phyloP scores from a whole-genome alignment of 2,329 filamentous ascomycete genomes.

The Thermoascus crustaceus region DNA sequence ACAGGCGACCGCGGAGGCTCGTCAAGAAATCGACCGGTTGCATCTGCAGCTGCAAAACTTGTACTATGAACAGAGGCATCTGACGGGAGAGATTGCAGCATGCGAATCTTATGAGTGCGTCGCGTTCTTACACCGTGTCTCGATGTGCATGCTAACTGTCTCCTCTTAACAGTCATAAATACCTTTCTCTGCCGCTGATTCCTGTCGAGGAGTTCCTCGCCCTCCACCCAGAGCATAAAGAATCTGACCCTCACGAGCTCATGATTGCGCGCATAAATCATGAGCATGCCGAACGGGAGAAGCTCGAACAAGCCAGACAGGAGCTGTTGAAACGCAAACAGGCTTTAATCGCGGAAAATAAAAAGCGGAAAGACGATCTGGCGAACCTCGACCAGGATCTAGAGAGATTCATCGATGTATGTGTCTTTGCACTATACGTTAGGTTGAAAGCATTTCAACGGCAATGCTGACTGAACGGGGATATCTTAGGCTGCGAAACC shows the following conservation, averaged over 20 bases:
- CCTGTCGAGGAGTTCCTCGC: slow-evolving; percentile 71
- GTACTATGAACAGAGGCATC: slow-evolving; percentile 88
- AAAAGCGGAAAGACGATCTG: slow-evolving; percentile 86
- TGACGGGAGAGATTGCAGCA: slow-evolving; percentile 80
- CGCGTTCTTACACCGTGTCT: background rate
- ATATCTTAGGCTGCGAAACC: slow-evolving; percentile 68
- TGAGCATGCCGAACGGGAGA: slow-evolving; percentile 75
- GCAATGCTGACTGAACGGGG: slow-evolving; percentile 8
- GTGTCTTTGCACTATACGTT: slow-evolving; percentile 24
- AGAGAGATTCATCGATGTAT: slow-evolving; percentile 84
- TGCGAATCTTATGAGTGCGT: slow-evolving; percentile 88
- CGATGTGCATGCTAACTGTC: slow-evolving; percentile 1
- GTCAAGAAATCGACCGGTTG: slow-evolving; percentile 83
- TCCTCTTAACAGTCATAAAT: slow-evolving; percentile 54
- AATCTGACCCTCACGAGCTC: slow-evolving; percentile 66
- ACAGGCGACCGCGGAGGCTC: slow-evolving; percentile 71
- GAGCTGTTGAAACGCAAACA: slow-evolving; percentile 67
- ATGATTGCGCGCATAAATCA: slow-evolving; percentile 89
- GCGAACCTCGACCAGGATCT: slow-evolving; percentile 85
- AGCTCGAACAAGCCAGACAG: slow-evolving; percentile 74
- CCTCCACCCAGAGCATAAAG: slow-evolving; percentile 64
- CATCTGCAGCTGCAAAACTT: slow-evolving; percentile 92
- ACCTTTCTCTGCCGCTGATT: slow-evolving; percentile 78
- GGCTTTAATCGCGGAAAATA: slow-evolving; percentile 66
- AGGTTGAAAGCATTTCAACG: slow-evolving; percentile 7